phyloP scores from a whole-genome alignment of 257 asterid genomes.

The Agastache rugosa region DNA sequence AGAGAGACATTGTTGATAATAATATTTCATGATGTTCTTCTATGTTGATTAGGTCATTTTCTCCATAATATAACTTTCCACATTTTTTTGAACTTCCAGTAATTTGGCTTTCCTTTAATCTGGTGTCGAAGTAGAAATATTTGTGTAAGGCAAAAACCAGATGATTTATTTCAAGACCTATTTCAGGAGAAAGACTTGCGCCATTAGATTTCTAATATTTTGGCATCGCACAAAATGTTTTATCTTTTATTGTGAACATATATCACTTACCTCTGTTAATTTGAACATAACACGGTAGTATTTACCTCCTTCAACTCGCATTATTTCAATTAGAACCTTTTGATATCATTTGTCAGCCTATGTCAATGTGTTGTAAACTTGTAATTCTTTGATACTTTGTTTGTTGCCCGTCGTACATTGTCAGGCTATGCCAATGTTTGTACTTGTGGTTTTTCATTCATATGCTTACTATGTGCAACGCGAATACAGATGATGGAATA shows the following conservation, averaged over 20 bases:
- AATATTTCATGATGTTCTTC: background rate
- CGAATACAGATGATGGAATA: conserved; percentile 83
- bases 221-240: background rate
- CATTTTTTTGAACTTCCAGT: background rate
- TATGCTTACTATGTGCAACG: conserved; percentile 1
- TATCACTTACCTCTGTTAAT: background rate
- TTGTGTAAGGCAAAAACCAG: conserved; percentile 20
- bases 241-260: background rate
- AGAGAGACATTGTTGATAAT: background rate
- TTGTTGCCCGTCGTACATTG: background rate
- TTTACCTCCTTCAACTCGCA: background rate
- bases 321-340: background rate
- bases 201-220: background rate
- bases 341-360: background rate
- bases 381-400: conserved; percentile 15
- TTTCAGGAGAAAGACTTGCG: background rate
- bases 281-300: background rate
- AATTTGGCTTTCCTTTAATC: background rate
- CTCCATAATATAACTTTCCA: background rate
- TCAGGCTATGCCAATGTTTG: conserved; percentile 5
- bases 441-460: conserved; percentile 5
- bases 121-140: background rate
- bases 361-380: background rate
- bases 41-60: conserved; percentile 3
- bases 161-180: background rate